Evolutionary conservation across 2,329 filamentous ascomycete genomes (phyloP), one percentile per base, ranked within the genome.

Genomic region (Talaromyces sp.): DNA sequence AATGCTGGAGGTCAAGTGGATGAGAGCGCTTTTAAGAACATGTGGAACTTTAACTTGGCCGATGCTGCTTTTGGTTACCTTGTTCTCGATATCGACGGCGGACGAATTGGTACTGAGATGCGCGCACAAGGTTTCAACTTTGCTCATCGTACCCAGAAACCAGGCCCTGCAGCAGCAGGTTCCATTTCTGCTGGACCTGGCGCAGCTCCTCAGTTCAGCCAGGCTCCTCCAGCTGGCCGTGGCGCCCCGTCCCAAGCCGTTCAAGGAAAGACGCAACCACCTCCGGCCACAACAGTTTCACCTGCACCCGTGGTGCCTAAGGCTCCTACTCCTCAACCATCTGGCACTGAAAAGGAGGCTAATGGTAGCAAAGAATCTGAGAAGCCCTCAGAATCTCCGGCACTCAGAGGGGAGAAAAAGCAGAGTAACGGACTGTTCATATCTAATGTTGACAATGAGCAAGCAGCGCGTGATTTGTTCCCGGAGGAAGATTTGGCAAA

Each of bases 21-120:
- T 65, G 95, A 99, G 81, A 97, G 93, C 70, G 95, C 95, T 1
- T 99, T 99, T 84, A 99, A 99, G 82, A 99, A 99, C 75, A 98
- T 98, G 95, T 99, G 95, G 95, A 99, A 99, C 77, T 99, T 99
- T 80, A 98, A 98, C 76, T 78, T 99, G 66, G 95, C 95, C 31
- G 95, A 99, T 80, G 95, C 95, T 59, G 93, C 95, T 21, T 99
- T 98, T 74, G 95, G 95, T 63, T 99, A 92, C 82, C 82, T 99
- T 56, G 92, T 98, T 17, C 79, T 99, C 61, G 95, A 99, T 74
- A 89, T 99, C 62, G 95, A 99, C 72, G 90, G 92, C 71, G 95
- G 95, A 56, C 88, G 95, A 50, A 98, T 99, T 68, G 95, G 93
- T 53, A 99, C 95, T 0, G 95, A 99, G 78, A 99, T 99, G 95